Conservation (phyloP, 768 basidiomycete genomes). For the Podaxis carcinomalis region DNA sequence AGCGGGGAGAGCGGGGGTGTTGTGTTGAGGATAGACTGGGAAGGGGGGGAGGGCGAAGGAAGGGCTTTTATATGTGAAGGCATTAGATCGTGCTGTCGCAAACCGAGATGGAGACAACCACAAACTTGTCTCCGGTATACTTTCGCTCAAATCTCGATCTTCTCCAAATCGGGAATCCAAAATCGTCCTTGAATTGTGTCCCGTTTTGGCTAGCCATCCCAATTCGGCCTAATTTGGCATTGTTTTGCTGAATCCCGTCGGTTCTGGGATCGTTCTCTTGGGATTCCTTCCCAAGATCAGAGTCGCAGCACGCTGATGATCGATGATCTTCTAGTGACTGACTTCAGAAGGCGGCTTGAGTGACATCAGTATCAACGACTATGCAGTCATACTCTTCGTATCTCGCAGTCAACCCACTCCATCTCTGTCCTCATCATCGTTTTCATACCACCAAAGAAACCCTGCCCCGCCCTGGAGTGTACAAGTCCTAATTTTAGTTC, state of each 20-base stretch:
- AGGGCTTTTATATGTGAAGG: constrained; percentile 12
- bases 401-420: not conserved
- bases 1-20: not conserved
- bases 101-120: constrained; percentile 2
- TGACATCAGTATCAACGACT: not conserved
- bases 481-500: not conserved
- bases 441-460: not conserved
- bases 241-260: constrained; percentile 3
- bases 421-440: not conserved
- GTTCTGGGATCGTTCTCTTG: not conserved
- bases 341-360: not conserved
- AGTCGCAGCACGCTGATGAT: not conserved
- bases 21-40: constrained; percentile 2
- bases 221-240: not conserved
- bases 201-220: not conserved
- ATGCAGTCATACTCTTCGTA: not conserved
- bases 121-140: not conserved
- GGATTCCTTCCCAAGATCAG: not conserved
- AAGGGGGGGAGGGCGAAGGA: not conserved
- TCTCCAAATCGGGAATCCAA: constrained; percentile 1
- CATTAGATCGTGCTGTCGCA: constrained; percentile 6
- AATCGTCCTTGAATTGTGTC: not conserved
- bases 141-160: constrained; percentile 8
- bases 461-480: not conserved
- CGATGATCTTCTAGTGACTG: not conserved